Base-by-base conservation (phyloP, 495 filamentous ascomycete genomes). In the Trichocladium uniseriatum region DNA sequence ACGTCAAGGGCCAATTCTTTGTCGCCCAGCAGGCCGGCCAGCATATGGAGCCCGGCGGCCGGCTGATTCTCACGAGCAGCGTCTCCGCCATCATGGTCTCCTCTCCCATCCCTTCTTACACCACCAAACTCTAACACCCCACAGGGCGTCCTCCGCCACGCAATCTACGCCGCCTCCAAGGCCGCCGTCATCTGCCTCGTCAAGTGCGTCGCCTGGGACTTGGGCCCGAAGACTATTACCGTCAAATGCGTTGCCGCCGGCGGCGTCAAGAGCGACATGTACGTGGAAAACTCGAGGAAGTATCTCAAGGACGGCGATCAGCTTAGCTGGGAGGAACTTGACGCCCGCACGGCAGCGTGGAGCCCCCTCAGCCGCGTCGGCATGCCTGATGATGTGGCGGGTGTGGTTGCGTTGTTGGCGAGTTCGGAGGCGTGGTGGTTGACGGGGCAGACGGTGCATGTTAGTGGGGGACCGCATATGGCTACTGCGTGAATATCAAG, bases 261-360 rank as follows among this genome's bases (percentile, higher is more conserved):
- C 14, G 85, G 84, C 8, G 78, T 88, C 63, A 87, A 87, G 78
- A 81, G 74, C 29, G 85, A 90, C 57, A 90, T 89, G 86, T 86
- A 46, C 18, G 8, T 15, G 1, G 22, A 46, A 8, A 46, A 48
- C 22, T 16, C 42, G 35, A 44, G 32, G 18, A 27, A 45, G 61
- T 43, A 62, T 28, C 15, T 48, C 18, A 22, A 28, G 24, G 16
- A 21, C 24, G 43, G 29, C 27, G 22, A 43, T 37, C 35, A 19
- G 3, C 3, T 48, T 2, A 58, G 48, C 40, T 15, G 18, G n/a
- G 48, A 27, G 8, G 40, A 43, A 6, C 18, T 43, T 29, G 40
- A 43, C 15, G 28, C 21, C 2, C 22, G 40, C 14, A 31, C 35
- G 20, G 37, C 43, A 11, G 21, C 36, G 5, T 48, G 45, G 45